Base-by-base conservation (phyloP, 2,329 filamentous ascomycete species). In the Chalara sp. region DNA sequence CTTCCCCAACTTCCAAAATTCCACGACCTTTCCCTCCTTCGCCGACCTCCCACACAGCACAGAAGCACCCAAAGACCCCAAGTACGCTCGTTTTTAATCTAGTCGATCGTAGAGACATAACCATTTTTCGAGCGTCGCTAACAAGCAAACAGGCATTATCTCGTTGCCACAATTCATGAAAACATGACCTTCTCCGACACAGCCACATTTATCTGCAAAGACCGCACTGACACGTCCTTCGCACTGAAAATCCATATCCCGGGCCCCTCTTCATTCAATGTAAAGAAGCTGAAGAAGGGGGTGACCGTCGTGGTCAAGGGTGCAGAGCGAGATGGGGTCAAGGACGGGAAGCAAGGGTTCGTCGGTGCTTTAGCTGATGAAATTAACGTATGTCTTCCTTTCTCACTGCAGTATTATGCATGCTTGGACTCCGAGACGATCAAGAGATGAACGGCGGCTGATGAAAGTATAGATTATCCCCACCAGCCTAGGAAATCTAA, bases 151-250 rank as follows among this genome's bases (percentile, higher is more conserved):
- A 32, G 48, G 31, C 47, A 53, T 21, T 60, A 56, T 44, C 54
- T 64, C 10, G 45, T 63, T 6, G 62, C 53, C 31, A 61, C 59
- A 3, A 58, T 63, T 44, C 49, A 47, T 31, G 55, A 63, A 40
- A 60, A 64, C 37, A 63, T 63, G 59, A 63, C 62, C 4, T 51
- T 63, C 6, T 59, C 56, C 4, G 56, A 56, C 1, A 57, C 55
- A 5, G 61, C 62, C 13, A 64, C 62, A 13, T 64, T 61, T 47
- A 62, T 64, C 10, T 56, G 56, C 48, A 55, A 52, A 46, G 62
- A 64, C 47, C 48, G 49, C 2, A 28, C 49, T 2, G 48, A 49
- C 8, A 41, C 40, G 1, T 50, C 55, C 1, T 64, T 63, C 46
- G 61, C 62, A 2, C 35, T 62, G 10, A 61, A 57, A 4, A 44